Evolutionary conservation across 1,139 yeast species (phyloP).

Genomic region (Yamadazyma diospyri): DNA sequence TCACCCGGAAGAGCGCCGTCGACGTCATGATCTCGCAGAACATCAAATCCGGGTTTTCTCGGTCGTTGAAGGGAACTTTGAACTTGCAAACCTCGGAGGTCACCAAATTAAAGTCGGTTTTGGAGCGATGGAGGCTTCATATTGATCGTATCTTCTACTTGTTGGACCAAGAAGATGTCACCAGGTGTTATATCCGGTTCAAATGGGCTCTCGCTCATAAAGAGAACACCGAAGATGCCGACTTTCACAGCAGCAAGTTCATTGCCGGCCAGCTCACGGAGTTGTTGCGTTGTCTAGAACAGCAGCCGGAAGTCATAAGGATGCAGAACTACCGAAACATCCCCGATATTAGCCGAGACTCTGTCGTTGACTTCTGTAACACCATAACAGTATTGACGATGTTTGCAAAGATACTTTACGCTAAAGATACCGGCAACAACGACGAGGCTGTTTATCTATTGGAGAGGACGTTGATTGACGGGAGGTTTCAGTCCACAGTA

Average conservation of each 20-base stretch:
- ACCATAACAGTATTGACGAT: slow-evolving; percentile 64
- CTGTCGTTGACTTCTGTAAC: slow-evolving; percentile 60
- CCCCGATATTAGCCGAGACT: slow-evolving; percentile 51
- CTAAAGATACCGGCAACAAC: slow-evolving; percentile 32
- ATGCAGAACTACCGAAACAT: slow-evolving; percentile 54
- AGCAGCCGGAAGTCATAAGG: slow-evolving; percentile 11
- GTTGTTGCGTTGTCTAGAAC: slow-evolving; percentile 16
- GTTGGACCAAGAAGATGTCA: neutral
- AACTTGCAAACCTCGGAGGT: slow-evolving; percentile 34
- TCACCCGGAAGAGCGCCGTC: slow-evolving; percentile 29
- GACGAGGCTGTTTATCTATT: slow-evolving; percentile 50
- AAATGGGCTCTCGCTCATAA: slow-evolving; percentile 34
- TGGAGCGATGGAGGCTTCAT: slow-evolving; percentile 35
- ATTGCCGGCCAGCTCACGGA: slow-evolving; percentile 18
- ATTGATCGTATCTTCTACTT: slow-evolving; percentile 8
- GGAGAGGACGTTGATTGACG: slow-evolving; percentile 48
- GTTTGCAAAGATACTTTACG: slow-evolving; percentile 55
- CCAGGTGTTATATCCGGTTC: slow-evolving; percentile 19
- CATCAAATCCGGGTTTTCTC: slow-evolving; percentile 19
- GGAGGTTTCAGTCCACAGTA: too few species aligned
- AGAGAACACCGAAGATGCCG: slow-evolving; percentile 28
- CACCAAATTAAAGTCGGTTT: slow-evolving; percentile 33
- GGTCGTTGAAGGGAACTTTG: slow-evolving; percentile 22
- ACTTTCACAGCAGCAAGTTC: slow-evolving; percentile 28
- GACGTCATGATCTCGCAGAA: slow-evolving; percentile 15